phyloP scores from a whole-genome alignment of 1,139 yeast species.

The Pichiaceae sp. region DNA sequence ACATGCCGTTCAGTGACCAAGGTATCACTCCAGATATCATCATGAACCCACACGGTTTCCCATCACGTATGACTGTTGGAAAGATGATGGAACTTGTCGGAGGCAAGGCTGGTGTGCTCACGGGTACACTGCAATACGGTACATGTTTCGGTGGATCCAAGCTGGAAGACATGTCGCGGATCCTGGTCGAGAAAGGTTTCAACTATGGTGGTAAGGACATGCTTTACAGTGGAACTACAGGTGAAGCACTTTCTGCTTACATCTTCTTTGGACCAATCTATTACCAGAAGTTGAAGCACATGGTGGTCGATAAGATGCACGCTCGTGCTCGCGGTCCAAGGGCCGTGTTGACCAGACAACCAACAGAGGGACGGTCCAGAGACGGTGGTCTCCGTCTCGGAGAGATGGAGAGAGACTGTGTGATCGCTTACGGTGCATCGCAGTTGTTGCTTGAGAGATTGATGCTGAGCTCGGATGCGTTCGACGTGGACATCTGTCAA shows the following conservation, averaged over 20 bases:
- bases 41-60: constrained; percentile 99
- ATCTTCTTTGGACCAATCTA: constrained; percentile 98
- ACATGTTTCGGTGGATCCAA: constrained; percentile 98
- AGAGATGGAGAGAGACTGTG: constrained; percentile 99
- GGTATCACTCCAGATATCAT: constrained; percentile 92
- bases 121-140: constrained; percentile 89
- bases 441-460: constrained; percentile 87
- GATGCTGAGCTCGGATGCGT: constrained; percentile 96
- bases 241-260: constrained; percentile 94
- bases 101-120: constrained; percentile 95
- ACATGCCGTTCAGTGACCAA: constrained; percentile 86
- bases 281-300: constrained; percentile 95
- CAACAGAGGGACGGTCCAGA: constrained; percentile 97
- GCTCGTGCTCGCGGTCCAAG: constrained; percentile 99
- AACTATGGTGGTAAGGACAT: constrained; percentile 95
- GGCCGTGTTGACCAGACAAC: constrained; percentile 96
- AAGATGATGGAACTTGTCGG: constrained; percentile 95
- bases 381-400: constrained; percentile 99
- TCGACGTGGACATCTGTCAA: constrained; percentile 92
- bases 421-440: constrained; percentile 98
- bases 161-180: constrained; percentile 91
- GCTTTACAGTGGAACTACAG: constrained; percentile 97
- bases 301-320: constrained; percentile 99
- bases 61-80: constrained; percentile 99
- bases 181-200: constrained; percentile 85